A percentile compares a stretch with the other conserved stretches of the same genome.
phyloP scores from a whole-genome alignment of 108 stramenopile species.

The Cyclotella sp. region DNA sequence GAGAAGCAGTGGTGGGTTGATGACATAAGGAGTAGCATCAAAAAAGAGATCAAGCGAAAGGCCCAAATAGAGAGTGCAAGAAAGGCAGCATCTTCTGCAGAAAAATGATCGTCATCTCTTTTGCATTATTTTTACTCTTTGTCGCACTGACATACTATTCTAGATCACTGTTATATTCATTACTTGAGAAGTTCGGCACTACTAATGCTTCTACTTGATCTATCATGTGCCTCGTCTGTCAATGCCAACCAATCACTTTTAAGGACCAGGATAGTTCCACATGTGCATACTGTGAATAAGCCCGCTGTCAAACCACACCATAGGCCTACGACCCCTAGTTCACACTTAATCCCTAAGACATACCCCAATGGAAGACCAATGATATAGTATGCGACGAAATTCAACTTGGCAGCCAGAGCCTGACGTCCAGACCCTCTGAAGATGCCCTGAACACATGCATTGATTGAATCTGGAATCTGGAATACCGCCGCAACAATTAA shows the following conservation, averaged over 20 bases:
- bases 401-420: slow-evolving; percentile 38
- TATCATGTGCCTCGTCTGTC: slow-evolving; percentile 20
- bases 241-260: slow-evolving; percentile 42
- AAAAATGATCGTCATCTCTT: slow-evolving; percentile 5
- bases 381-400: slow-evolving; percentile 53
- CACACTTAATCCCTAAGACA: slow-evolving; percentile 20
- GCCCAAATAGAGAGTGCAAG: slow-evolving; percentile 41
- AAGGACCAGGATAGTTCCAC: slow-evolving; percentile 20
- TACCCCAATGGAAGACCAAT: slow-evolving; percentile 51
- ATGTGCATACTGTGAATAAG: slow-evolving; percentile 14
- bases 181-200: neutral
- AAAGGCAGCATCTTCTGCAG: slow-evolving; percentile 11
- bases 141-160: neutral
- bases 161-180: neutral
- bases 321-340: slow-evolving; percentile 33
- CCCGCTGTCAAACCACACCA: slow-evolving; percentile 47
- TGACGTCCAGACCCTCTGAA: slow-evolving; percentile 52
- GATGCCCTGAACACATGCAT: slow-evolving; percentile 42
- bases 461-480: slow-evolving; percentile 53
- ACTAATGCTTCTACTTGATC: neutral
- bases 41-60: slow-evolving; percentile 47
- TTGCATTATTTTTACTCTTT: neutral
- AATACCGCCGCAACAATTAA: slow-evolving; percentile 42
- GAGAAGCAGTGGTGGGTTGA: slow-evolving; percentile 70
- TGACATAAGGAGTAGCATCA: slow-evolving; percentile 57